Evolutionary conservation across 441 rosid species (phyloP), one percentile per base, ranked within the genome.

Genomic region (Viola pubescens): DNA sequence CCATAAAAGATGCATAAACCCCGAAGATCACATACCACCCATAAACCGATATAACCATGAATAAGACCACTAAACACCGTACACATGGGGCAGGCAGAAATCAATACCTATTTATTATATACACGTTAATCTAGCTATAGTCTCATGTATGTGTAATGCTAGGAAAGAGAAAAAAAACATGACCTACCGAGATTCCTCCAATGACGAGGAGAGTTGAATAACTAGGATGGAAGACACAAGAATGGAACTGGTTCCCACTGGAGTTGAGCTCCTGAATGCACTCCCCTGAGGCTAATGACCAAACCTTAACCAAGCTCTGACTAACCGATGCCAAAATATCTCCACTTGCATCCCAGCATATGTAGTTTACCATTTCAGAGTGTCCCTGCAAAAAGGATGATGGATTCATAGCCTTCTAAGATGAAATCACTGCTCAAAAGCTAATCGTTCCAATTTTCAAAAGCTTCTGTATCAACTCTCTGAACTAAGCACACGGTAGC

Each of bases 141-240:
- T 38, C 5, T 54, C n/a, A 8, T 14, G n/a, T 56, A 52, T 39
- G 45, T 1, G 34, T 26, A 26, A 26, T 43, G 46, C 10, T 43
- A 6, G 46, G 46, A 42, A 45, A n/a, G 9, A 41, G 2, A 14
- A 38, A n/a, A 26, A 46, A 37, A 34, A 39, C 10, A 14, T 54
- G 64, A 63, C 57, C 54, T 78, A 84, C 89, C 73, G 73, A 72
- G 52, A 72, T 65, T 61, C 90, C 84, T 52, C 95, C 89, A 50
- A 84, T 77, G 57, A 82, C 81, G 78, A 87, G 62, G 57, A 82
- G 79, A 37, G 75, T 69, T 0, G 87, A 49, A 42, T 77, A 68
- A 67, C 62, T 79, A 41, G 88, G 91, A 60, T 87, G 91, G 66
- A 87, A 87, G 61, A 77, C 83, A 38, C 91, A 84, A 9, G 91